Percentiles rank a stretch among this genome's conserved stretches.
Conservation (phyloP, 192 early-diverging fungal species). For the Coemansia sp. region DNA sequence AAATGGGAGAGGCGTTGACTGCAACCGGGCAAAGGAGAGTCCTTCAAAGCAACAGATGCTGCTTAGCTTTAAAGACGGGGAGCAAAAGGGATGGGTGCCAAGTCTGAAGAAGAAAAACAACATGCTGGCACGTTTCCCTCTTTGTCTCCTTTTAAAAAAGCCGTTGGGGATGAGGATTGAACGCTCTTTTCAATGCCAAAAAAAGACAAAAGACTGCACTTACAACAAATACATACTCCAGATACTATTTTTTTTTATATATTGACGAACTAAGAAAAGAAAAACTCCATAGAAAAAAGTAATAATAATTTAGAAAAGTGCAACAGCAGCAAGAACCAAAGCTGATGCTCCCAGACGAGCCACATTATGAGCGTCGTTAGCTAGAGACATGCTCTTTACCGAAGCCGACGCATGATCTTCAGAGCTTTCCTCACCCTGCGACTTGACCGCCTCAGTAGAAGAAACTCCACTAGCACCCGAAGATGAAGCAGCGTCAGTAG, state of each 20-base stretch:
- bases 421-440: conserved; percentile 22
- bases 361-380: background rate
- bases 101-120: no score
- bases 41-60: no score
- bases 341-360: conserved; percentile 8
- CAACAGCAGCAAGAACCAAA: conserved; percentile 5
- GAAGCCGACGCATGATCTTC: conserved; percentile 14
- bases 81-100: no score
- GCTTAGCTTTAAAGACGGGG: no score
- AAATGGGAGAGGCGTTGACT: no score
- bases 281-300: background rate
- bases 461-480: background rate
- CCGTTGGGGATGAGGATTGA: no score
- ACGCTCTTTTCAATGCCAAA: no score
- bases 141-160: no score
- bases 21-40: no score
- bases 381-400: conserved; percentile 6
- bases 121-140: no score
- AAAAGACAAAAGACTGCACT: no score
- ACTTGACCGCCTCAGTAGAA: background rate
- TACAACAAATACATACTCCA: background rate
- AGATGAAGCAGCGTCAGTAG: background rate
- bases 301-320: conserved; percentile 3
- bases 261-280: background rate
- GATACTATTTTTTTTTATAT: background rate